Evolutionary conservation across 2,329 filamentous ascomycete genomes (phyloP).

Genomic region (Trichophyton benhamiae): DNA sequence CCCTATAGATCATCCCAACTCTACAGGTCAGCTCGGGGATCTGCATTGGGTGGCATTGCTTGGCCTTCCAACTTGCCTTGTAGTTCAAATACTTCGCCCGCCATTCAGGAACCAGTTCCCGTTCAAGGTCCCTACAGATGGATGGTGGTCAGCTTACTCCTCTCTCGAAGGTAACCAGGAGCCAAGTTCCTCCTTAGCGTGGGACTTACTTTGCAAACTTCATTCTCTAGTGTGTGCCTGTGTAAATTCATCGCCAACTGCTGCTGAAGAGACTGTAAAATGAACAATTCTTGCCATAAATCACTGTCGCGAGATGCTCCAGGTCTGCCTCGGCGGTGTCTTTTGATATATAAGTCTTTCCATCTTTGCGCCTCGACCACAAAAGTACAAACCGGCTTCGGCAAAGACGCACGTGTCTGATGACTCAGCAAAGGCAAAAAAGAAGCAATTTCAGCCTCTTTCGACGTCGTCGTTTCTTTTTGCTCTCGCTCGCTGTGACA

Average conservation of each 20-base stretch:
- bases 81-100: conserved; percentile 88
- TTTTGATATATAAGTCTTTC: neutral
- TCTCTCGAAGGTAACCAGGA: conserved; percentile 8
- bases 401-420: neutral
- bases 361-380: neutral
- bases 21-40: neutral
- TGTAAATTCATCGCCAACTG: neutral
- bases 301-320: neutral
- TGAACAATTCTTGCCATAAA: neutral
- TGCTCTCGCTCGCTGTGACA: neutral
- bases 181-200: neutral
- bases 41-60: neutral
- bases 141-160: neutral
- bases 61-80: conserved; percentile 45
- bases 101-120: conserved; percentile 89
- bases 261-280: neutral
- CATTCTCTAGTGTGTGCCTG: conserved; percentile 27
- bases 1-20: conserved; percentile 26
- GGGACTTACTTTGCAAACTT: conserved; percentile 49
- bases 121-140: conserved; percentile 58
- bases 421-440: neutral
- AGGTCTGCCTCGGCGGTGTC: neutral
- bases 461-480: neutral
- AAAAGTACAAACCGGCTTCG: neutral
- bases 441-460: neutral